These are phyloP conservation scores for Rhynchospora pubera DNA, from an alignment of 176 grass and related monocot genomes.

Conservation along the genomic window DNA sequence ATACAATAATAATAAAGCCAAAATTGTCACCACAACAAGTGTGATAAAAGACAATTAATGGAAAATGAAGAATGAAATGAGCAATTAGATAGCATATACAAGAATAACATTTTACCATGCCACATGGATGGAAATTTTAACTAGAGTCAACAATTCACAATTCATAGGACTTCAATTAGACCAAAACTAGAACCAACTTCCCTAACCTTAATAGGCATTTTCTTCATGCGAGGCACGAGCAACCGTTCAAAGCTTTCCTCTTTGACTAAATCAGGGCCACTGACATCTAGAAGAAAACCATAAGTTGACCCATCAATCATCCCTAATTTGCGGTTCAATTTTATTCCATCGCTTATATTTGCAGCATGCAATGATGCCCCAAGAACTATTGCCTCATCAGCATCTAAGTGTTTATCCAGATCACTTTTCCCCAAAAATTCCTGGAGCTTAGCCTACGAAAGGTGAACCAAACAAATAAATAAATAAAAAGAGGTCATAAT, in stretches of 20 bases:
- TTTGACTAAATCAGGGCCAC: conserved; percentile 56
- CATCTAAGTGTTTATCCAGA: conserved; percentile 91
- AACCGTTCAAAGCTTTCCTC: conserved; percentile 65
- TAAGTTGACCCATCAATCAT: conserved; percentile 97
- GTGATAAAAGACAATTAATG: not conserved
- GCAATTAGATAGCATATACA: not conserved
- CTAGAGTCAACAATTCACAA: not conserved
- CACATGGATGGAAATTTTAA: not conserved
- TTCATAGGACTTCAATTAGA: not conserved
- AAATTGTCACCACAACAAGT: not conserved
- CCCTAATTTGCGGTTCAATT: conserved; percentile 93
- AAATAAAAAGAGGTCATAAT: not conserved
- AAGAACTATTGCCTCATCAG: conserved; percentile 97
- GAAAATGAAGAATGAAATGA: conserved; percentile 9
- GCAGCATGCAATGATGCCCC: conserved; percentile 94
- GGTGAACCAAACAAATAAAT: conserved; percentile 17
- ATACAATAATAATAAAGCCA: not conserved
- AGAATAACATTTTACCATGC: not conserved
- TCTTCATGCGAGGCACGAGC: conserved; percentile 89
- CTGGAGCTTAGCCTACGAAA: conserved; percentile 72
- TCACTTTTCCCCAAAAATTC: conserved; percentile 76
- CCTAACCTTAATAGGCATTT: conserved; percentile 92
- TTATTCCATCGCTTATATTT: conserved; percentile 98
- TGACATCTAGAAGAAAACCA: conserved; percentile 74
- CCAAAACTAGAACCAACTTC: not conserved